Evolutionary conservation across 129 eudicot species (phyloP).

Genomic region (Chrysanthemum lavandulifolium): DNA sequence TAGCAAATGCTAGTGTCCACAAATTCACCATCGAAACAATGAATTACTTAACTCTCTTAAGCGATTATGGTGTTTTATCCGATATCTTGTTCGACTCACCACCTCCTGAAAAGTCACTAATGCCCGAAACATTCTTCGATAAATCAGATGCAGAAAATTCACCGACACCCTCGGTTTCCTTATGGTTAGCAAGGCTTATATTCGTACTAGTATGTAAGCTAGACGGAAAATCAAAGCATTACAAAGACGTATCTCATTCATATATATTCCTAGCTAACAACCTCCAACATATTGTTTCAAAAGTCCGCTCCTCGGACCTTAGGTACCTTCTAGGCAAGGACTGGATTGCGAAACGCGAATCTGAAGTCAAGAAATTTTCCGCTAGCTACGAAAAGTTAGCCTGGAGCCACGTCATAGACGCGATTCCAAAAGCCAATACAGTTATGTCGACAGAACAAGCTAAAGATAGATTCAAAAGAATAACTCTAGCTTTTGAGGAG

Average conservation of each 20-base stretch:
- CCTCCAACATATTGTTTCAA: constrained; percentile 51
- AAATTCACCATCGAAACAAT: constrained; percentile 43
- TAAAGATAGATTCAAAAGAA: constrained; percentile 44
- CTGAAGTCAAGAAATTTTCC: constrained; percentile 52
- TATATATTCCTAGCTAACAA: constrained; percentile 72
- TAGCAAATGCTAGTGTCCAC: constrained; percentile 50
- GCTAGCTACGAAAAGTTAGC: constrained; percentile 53
- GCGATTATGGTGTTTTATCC: constrained; percentile 46
- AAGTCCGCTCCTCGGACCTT: constrained; percentile 53
- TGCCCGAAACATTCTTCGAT: constrained; percentile 52
- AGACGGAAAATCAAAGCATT: constrained; percentile 57
- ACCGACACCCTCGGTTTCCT: constrained; percentile 43
- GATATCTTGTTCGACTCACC: constrained; percentile 46
- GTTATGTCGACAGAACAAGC: constrained; percentile 31
- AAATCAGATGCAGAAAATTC: constrained; percentile 27
- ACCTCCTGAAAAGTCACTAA: constrained; percentile 22
- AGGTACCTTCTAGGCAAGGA: constrained; percentile 65
- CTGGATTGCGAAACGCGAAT: constrained; percentile 60
- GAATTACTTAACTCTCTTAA: constrained; percentile 43
- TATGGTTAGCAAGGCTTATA: constrained; percentile 57
- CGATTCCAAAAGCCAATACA: constrained; percentile 35
- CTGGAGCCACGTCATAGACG: constrained; percentile 56
- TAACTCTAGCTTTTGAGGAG: constrained; percentile 49
- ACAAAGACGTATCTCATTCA: constrained; percentile 58
- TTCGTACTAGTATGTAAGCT: constrained; percentile 52